Conservation (phyloP, 2,329 filamentous ascomycete species). For the Calonectria hawksworthii region DNA sequence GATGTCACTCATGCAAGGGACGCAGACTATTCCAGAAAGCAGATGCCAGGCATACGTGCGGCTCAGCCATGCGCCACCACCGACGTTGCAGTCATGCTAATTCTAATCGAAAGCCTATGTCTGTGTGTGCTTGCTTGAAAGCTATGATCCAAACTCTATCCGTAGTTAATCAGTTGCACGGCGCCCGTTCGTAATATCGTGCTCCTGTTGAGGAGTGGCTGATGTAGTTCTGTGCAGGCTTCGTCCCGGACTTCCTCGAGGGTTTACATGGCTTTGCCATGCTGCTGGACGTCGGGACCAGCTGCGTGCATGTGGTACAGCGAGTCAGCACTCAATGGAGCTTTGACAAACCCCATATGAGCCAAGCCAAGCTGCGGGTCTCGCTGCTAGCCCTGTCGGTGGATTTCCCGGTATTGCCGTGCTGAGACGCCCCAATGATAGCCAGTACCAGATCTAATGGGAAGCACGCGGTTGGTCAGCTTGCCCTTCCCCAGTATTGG, state of each 20-base stretch:
- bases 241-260: neutral
- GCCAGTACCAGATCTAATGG: slow-evolving; percentile 5
- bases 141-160: neutral
- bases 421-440: neutral
- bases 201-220: neutral
- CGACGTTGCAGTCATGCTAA: neutral
- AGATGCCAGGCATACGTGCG: neutral
- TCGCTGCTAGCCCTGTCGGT: slow-evolving; percentile 6
- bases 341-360: neutral
- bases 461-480: neutral
- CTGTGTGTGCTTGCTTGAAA: neutral
- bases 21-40: neutral
- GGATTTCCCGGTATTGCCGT: neutral
- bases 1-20: neutral
- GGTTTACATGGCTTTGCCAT: too few species aligned
- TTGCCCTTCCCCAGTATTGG: neutral
- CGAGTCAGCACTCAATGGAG: neutral
- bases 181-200: too few species aligned
- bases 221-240: too few species aligned
- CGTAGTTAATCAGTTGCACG: neutral
- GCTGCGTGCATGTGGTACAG: neutral
- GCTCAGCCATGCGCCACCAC: neutral
- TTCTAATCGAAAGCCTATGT: neutral
- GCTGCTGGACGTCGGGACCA: neutral
- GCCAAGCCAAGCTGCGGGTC: neutral